Evolutionary conservation across 2,329 filamentous ascomycete species (phyloP), one percentile per base, ranked within the genome.

Genomic region (Botrytis cinerea): DNA sequence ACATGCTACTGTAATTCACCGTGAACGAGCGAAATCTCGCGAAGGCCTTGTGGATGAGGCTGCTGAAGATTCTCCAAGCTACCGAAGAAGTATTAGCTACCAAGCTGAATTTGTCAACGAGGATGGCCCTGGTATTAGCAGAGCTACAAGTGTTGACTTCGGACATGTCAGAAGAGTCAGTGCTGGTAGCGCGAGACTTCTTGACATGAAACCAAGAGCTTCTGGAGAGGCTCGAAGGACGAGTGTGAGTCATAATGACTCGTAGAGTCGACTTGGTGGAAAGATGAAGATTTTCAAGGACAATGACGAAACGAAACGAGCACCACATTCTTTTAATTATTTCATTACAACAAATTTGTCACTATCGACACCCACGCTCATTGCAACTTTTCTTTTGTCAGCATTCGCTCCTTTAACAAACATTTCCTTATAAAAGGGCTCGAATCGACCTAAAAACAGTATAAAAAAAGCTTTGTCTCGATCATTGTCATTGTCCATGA

Each of bases 171-270:
- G 91, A 71, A 91, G 91, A 76, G 90, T 94, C 79, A 95, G 92
- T 79, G 91, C 92, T 62, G 93, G 93, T 68, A 95, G 92, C 79
- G 92, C 92, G 18, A 92, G 89, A 82, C 82, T 95, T 70, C 83
- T 96, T 68, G 90, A 94, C 68, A 86, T 95, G 64, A 86, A 86
- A 32, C 86, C 88, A 35, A 85, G 87, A 40, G 81, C 81, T 62
- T 91, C 88, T 35, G 82, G 83, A 20, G 89, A 90, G 75, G 83
- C 82, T 60, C 85, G 83, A 79, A 82, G 82, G 77, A 81, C 80
- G 71, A 79, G 74, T 69, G 79, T 77, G 62, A 75, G 71, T 61
- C 78, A 76, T 71, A 73, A 73, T 60, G 68, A 46, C 32, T 67
- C 32, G 38, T 67, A 46, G 38, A 48, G 38, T 67, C 22, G 51